Percentiles rank a stretch among this genome's conserved stretches.
These are phyloP conservation scores for Coemansia sp. DNA, from an alignment of 371 early-diverging fungal species.

Conservation along the genomic window DNA sequence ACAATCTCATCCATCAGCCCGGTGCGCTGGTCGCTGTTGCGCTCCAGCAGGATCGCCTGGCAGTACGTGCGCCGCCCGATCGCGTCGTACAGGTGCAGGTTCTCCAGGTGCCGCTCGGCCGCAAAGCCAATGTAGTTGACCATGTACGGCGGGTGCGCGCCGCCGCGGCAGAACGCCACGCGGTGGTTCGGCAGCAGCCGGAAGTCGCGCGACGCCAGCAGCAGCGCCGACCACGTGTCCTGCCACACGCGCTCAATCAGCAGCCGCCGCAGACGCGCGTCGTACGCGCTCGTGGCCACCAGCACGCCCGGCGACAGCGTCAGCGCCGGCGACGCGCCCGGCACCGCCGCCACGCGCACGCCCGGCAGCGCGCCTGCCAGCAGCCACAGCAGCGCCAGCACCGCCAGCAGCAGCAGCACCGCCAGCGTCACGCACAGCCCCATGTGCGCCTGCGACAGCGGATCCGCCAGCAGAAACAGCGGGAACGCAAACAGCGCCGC, in stretches of 20 bases:
- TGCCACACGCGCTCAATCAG: conserved; percentile 59
- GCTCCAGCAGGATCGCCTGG: conserved; percentile 45
- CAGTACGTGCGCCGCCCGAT: conserved; percentile 57
- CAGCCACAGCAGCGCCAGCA: conserved; percentile 26
- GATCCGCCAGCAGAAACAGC: conserved; percentile 40
- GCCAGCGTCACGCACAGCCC: conserved; percentile 44
- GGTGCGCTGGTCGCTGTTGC: conserved; percentile 27
- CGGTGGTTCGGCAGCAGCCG: conserved; percentile 55
- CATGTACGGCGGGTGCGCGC: conserved; percentile 59
- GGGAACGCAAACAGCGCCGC: conserved; percentile 39
- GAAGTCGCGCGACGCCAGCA: conserved; percentile 58
- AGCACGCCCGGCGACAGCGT: conserved; percentile 51
- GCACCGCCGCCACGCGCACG: conserved; percentile 16
- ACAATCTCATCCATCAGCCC: conserved; percentile 49
- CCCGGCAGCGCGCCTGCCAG: conserved; percentile 29
- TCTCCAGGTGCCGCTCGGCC: conserved; percentile 64
- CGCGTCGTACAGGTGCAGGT: conserved; percentile 57
- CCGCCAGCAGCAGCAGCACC: conserved; percentile 14
- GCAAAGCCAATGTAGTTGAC: conserved; percentile 60
- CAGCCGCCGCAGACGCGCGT: conserved; percentile 45
- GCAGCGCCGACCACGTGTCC: conserved; percentile 63
- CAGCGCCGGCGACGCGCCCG: conserved; percentile 13
- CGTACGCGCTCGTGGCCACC: conserved; percentile 32
- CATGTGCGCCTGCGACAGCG: conserved; percentile 37
- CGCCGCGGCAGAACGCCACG: conserved; percentile 41